These are phyloP conservation scores for Picea sitchensis DNA, from an alignment of 75 land plant species.

Conservation along the genomic window DNA sequence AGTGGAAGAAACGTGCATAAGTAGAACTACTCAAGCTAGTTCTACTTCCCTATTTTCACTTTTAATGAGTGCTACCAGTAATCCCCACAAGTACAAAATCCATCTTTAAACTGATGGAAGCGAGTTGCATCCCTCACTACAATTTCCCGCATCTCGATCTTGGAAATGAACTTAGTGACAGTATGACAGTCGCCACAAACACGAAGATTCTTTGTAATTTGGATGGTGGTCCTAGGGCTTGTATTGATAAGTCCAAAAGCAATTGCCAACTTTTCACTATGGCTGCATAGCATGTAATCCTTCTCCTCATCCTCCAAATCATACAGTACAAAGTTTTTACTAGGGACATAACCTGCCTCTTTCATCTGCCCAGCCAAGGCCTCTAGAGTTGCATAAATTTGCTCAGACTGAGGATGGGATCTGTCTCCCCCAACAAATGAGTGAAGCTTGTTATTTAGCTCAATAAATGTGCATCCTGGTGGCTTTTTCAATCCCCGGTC, in stretches of 20 bases:
- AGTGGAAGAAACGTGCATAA: too few relatives aligned
- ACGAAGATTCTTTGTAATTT: constrained; percentile 14
- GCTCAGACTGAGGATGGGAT: neutral
- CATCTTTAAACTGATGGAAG: constrained; percentile 21
- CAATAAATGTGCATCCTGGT: constrained; percentile 52
- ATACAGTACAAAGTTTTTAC: neutral
- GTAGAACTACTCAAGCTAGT: too few relatives aligned
- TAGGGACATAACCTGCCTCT: constrained; percentile 1
- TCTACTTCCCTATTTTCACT: neutral
- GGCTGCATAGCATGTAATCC: neutral
- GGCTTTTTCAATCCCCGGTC: neutral
- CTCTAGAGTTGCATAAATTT: constrained; percentile 5
- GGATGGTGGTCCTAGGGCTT: constrained; percentile 10
- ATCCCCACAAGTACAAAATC: constrained; percentile 18
- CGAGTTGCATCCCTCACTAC: constrained; percentile 17
- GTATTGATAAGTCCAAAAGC: constrained; percentile 20
- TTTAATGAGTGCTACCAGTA: neutral
- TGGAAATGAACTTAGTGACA: constrained; percentile 15
- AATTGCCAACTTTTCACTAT: constrained; percentile 24
- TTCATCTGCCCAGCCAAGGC: constrained; percentile 8
- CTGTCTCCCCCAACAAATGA: neutral
- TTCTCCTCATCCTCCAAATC: constrained; percentile 8
- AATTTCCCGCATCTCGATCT: neutral
- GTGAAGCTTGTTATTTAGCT: constrained; percentile 29
- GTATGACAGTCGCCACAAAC: constrained; percentile 17